Evolutionary conservation across 768 basidiomycete species (phyloP), one percentile per base, ranked within the genome.

Genomic region (Rhizopogon rudus): DNA sequence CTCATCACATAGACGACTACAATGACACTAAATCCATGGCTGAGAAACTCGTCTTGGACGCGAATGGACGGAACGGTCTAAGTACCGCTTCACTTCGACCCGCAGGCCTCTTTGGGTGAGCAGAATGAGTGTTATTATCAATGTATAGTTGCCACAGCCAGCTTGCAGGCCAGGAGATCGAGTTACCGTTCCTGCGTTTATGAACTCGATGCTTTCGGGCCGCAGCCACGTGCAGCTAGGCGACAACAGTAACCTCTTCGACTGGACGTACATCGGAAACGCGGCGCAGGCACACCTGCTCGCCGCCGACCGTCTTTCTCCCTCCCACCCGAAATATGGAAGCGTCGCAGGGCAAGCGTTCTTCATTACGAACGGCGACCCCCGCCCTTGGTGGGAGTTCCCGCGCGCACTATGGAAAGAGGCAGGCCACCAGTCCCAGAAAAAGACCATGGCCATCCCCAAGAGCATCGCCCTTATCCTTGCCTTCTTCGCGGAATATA

Each of bases 331-430:
- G 55, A 58, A 54, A 67, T 74, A 51, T 66, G 63, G 31, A 5
- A 57, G 63, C 16, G 76, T 82, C 53, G 80, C 81, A 10, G 82
- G 82, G 3, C 72, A 83, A 58, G 74, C 73, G 0, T 84, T 78
- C 69, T 81, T 81, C 70, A 77, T 84, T 65, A 81, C 81, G 43
- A 83, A 83, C 67, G 78, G 78, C 52, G 76, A 79, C 57, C 81
- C 81, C 3, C 61, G 77, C 39, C 73, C 74, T 59, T 79, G 79
- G 64, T 84, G 81, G 82, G 77, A 81, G 58, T 77, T 81, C 57
- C 66, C 73, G 7, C 66, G 77, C 5, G 67, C 74, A 12, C 59
- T 82, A 10, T 83, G 80, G 80, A 43, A 43, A 43, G 42, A 43
- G 42, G 42, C 42, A 3, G 42, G 42, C 8, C 8, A 43, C 22